Conservation (phyloP, 1,284 basidiomycete genomes). For the Ceratobasidium sp. region DNA sequence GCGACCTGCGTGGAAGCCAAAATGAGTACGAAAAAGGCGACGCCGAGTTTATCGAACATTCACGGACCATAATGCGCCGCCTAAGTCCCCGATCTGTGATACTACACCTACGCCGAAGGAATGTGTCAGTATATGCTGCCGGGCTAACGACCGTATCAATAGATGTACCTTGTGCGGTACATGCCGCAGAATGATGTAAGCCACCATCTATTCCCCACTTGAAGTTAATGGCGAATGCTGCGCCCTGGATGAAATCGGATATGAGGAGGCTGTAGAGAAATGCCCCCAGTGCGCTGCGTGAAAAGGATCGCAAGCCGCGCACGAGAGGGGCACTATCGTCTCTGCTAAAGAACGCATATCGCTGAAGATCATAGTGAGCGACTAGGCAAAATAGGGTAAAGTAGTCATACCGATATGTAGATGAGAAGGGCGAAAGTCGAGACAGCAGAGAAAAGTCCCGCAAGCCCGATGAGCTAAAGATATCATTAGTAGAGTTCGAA, state of each 20-base stretch:
- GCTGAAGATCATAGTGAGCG: neutral
- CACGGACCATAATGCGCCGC: slow-evolving; percentile 26
- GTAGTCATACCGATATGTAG: slow-evolving; percentile 16
- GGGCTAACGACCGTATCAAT: neutral
- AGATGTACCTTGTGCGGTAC: slow-evolving; percentile 19
- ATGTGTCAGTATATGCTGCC: neutral
- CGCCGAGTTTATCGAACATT: neutral
- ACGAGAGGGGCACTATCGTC: slow-evolving; percentile 6
- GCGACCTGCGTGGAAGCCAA: neutral
- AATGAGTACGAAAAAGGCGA: neutral
- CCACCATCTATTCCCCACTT: slow-evolving; percentile 24
- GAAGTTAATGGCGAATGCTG: slow-evolving; percentile 26
- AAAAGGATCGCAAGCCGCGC: slow-evolving; percentile 18
- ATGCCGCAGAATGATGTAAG: slow-evolving; percentile 7
- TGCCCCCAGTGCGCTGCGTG: slow-evolving; percentile 26
- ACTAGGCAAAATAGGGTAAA: neutral
- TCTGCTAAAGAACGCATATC: slow-evolving; percentile 16
- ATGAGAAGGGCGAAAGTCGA: slow-evolving; percentile 13
- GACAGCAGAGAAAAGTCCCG: slow-evolving; percentile 25
- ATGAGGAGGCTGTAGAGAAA: slow-evolving; percentile 18
- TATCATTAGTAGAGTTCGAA: neutral
- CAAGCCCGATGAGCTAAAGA: slow-evolving; percentile 13
- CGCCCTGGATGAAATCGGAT: slow-evolving; percentile 22
- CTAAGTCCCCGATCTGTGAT: slow-evolving; percentile 29
- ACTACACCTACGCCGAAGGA: neutral